These are phyloP conservation scores for Stagonosporopsis cucurbitacearum DNA, from an alignment of 2,329 filamentous ascomycete species.

Conservation along the genomic window DNA sequence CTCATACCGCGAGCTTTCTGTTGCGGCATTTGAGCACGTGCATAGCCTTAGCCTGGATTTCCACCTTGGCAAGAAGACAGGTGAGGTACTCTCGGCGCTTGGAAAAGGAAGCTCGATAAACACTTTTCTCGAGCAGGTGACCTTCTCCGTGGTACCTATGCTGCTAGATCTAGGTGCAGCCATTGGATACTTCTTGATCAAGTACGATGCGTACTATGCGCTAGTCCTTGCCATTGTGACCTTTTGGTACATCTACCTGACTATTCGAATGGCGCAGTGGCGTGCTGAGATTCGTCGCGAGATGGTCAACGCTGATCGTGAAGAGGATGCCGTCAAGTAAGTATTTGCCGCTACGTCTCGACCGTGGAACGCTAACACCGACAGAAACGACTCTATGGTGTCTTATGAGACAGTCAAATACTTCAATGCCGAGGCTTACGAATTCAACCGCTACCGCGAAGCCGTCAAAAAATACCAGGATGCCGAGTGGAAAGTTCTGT, in stretches of 20 bases:
- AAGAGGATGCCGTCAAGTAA: conserved; percentile 93
- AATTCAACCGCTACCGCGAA: conserved; percentile 63
- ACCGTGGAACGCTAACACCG: conserved; percentile 31
- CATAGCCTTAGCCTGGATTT: conserved; percentile 95
- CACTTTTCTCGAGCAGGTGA: conserved; percentile 93
- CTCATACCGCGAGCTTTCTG: conserved; percentile 91
- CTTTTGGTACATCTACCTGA: conserved; percentile 96
- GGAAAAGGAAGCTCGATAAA: conserved; percentile 98
- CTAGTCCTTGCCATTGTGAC: conserved; percentile 89
- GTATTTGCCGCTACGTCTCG: conserved; percentile 28
- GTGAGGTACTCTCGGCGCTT: conserved; percentile 91
- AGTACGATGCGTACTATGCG: conserved; percentile 88
- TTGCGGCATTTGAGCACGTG: conserved; percentile 96
- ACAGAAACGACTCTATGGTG: conserved; percentile 90
- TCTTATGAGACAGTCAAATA: conserved; percentile 87
- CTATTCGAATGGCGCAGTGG: conserved; percentile 93
- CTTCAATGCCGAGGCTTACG: conserved; percentile 66
- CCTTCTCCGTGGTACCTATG: conserved; percentile 95
- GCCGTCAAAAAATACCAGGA: conserved; percentile 64
- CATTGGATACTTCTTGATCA: conserved; percentile 77
- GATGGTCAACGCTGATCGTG: conserved; percentile 93
- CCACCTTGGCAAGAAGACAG: conserved; percentile 94
- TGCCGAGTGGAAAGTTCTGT: conserved; percentile 63
- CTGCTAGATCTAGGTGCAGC: conserved; percentile 86
- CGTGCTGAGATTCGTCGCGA: conserved; percentile 87